phyloP scores from a whole-genome alignment of 768 basidiomycete genomes.

The Lanmaoa pseudosensibilis region DNA sequence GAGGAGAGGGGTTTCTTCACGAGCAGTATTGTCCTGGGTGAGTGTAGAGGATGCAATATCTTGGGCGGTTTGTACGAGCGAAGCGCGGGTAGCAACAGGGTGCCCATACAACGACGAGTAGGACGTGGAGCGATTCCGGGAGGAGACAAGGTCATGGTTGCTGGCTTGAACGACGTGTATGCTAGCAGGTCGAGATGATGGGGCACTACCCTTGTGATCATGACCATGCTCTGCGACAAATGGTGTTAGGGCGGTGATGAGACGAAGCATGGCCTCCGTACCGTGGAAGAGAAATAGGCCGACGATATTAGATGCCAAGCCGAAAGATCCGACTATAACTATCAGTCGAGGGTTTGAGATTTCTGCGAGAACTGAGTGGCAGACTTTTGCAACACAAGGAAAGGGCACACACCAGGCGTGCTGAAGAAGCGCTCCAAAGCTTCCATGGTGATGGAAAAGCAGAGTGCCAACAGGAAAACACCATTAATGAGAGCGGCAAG shows the following conservation, averaged over 20 bases:
- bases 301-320: slow-evolving; percentile 87
- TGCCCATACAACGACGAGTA: slow-evolving; percentile 72
- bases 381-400: slow-evolving; percentile 1
- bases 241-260: slow-evolving; percentile 8
- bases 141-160: slow-evolving; percentile 23
- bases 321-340: slow-evolving; percentile 86
- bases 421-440: slow-evolving; percentile 89
- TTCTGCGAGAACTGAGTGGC: slow-evolving; percentile 47
- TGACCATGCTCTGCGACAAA: slow-evolving; percentile 61
- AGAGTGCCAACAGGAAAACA: slow-evolving; percentile 93
- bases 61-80: slow-evolving; percentile 79
- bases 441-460: slow-evolving; percentile 93
- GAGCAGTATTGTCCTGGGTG: slow-evolving; percentile 7
- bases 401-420: slow-evolving; percentile 57
- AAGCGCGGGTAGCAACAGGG: slow-evolving; percentile 68
- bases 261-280: slow-evolving; percentile 33
- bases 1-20: slow-evolving; percentile 51
- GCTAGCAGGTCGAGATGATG: slow-evolving; percentile 43
- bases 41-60: slow-evolving; percentile 55
- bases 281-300: slow-evolving; percentile 96
- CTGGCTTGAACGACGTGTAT: slow-evolving; percentile 21
- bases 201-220: slow-evolving; percentile 39
- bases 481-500: slow-evolving; percentile 94
- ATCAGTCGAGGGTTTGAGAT: slow-evolving; percentile 87
- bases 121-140: slow-evolving; percentile 41